Percentiles rank a stretch among this genome's conserved stretches.
phyloP scores from a whole-genome alignment of 805 yeast genomes.

The Metschnikowia rubicola region DNA sequence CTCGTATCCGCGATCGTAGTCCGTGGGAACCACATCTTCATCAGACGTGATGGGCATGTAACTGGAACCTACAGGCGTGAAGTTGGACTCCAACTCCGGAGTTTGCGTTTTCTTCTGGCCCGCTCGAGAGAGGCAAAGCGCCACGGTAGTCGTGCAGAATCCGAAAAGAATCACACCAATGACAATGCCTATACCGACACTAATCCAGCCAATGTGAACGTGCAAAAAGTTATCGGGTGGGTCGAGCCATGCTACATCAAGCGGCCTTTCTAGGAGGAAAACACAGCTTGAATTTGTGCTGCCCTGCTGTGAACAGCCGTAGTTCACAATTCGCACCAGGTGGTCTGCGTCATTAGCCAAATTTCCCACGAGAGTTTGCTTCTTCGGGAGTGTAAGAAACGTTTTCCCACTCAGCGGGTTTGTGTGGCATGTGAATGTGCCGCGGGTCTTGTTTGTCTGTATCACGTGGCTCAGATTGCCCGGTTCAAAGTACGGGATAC shows the following conservation, averaged over 20 bases:
- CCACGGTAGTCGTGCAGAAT: slow-evolving; percentile 18
- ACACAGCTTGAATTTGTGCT: slow-evolving; percentile 45
- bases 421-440: slow-evolving; percentile 12
- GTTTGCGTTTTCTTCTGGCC: slow-evolving; percentile 3
- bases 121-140: slow-evolving; percentile 14
- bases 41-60: slow-evolving; percentile 37
- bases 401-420: slow-evolving; percentile 13
- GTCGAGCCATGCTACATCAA: slow-evolving; percentile 62
- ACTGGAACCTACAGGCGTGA: slow-evolving; percentile 23
- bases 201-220: slow-evolving; percentile 62
- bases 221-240: slow-evolving; percentile 44
- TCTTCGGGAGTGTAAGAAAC: slow-evolving; percentile 8
- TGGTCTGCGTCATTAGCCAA: slow-evolving; percentile 33
- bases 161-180: slow-evolving; percentile 51
- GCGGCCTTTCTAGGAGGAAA: slow-evolving; percentile 62
- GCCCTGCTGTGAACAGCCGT: slow-evolving; percentile 50
- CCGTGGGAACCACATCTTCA: slow-evolving; percentile 21
- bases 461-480: slow-evolving; percentile 7
- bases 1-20: slow-evolving; percentile 39
- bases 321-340: slow-evolving; percentile 55
- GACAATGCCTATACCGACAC: slow-evolving; percentile 64
- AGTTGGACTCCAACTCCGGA: slow-evolving; percentile 4
- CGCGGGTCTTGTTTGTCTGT: slow-evolving; percentile 15
- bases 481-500: slow-evolving; percentile 10
- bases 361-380: neutral